Percentiles rank a stretch among this genome's conserved stretches.
Conservation (phyloP, 305 asterid genomes). For the Vinca major region DNA sequence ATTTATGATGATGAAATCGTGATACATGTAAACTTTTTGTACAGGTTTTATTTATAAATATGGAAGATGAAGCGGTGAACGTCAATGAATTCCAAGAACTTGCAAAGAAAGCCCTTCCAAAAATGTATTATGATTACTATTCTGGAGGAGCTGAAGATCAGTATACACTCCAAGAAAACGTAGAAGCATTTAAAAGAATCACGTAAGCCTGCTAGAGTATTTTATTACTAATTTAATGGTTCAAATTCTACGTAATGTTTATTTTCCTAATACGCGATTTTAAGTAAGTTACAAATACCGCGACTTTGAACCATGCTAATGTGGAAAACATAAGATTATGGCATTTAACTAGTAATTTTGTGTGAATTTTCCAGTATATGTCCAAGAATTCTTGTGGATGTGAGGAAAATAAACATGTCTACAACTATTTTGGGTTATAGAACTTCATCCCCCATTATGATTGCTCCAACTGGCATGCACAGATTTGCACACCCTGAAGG, state of each 20-base stretch:
- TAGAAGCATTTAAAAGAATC: constrained; percentile 46
- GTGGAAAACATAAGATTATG: not conserved
- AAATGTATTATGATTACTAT: constrained; percentile 50
- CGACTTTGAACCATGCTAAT: not conserved
- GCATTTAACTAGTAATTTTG: constrained; percentile 8
- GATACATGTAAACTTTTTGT: not conserved
- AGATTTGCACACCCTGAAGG: constrained; percentile 60
- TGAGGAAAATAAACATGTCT: constrained; percentile 44
- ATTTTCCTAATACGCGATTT: too few relatives aligned
- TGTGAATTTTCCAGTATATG: constrained; percentile 26
- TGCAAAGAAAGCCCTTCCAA: constrained; percentile 53
- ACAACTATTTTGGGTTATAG: constrained; percentile 40
- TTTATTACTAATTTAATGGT: too few relatives aligned
- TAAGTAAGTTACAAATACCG: too few relatives aligned
- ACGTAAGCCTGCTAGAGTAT: constrained; percentile 20
- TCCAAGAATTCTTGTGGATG: constrained; percentile 49
- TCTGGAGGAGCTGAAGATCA: constrained; percentile 69
- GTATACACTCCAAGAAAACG: constrained; percentile 46
- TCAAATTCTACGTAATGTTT: too few relatives aligned
- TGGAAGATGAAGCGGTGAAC: constrained; percentile 40
- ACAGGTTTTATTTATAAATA: constrained; percentile 17
- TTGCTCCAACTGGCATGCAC: constrained; percentile 54
- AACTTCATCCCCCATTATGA: constrained; percentile 46
- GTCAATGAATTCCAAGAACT: constrained; percentile 51
- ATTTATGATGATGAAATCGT: too few relatives aligned